Evolutionary conservation across 164 flowering plant species (phyloP).

Genomic region (Umbilicus rupestris): DNA sequence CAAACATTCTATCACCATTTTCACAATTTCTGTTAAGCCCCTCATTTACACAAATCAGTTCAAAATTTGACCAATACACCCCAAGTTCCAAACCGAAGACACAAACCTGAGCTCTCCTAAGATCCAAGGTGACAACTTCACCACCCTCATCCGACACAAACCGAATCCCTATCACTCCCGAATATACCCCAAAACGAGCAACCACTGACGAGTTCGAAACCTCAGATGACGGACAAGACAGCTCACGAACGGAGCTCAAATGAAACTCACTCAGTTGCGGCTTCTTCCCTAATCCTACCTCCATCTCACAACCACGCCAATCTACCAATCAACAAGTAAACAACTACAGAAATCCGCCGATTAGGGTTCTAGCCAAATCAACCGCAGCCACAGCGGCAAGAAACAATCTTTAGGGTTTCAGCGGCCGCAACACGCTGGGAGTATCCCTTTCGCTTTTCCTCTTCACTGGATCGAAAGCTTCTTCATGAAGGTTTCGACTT

Average conservation of each 20-base stretch:
- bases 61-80: not conserved
- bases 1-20: no score
- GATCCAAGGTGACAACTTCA: conserved; percentile 29
- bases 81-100: not conserved
- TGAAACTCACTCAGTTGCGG: conserved; percentile 31
- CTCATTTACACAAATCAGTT: not conserved
- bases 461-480: no score
- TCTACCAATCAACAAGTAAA: not conserved
- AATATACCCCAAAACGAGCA: conserved; percentile 38
- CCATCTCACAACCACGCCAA: not conserved
- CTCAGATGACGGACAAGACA: conserved; percentile 27
- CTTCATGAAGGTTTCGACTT: no score
- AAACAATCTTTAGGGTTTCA: no score
- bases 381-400: no score
- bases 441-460: no score
- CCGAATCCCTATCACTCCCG: conserved; percentile 36
- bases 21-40: no score
- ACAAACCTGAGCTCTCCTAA: conserved; percentile 39
- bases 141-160: conserved; percentile 29
- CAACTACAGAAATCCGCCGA: not conserved
- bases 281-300: conserved; percentile 19
- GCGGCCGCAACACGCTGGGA: no score
- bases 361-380: not conserved
- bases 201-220: conserved; percentile 21
- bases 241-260: conserved; percentile 39